Percentiles rank a stretch among this genome's conserved stretches.
These are phyloP conservation scores for Cladosporium sp. DNA, from an alignment of 2,329 filamentous ascomycete genomes.

Conservation along the genomic window DNA sequence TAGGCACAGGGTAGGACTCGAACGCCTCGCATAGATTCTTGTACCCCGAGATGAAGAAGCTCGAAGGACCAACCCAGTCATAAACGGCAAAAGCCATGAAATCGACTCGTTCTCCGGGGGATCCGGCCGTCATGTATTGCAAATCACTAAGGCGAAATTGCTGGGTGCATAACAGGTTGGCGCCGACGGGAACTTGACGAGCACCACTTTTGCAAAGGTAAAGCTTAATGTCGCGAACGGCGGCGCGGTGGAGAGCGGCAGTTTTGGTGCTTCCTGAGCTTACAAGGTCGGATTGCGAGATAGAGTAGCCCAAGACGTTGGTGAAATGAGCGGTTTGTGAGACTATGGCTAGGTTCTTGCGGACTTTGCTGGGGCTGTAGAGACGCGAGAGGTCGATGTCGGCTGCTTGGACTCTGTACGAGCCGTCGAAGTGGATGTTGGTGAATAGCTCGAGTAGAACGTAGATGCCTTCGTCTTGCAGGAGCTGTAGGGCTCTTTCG, in stretches of 20 bases:
- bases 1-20: slow-evolving; percentile 20
- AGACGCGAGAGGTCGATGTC: slow-evolving; percentile 15
- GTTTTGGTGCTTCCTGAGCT: slow-evolving; percentile 13
- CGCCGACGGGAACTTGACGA: slow-evolving; percentile 24
- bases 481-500: slow-evolving; percentile 21
- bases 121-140: slow-evolving; percentile 26
- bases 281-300: slow-evolving; percentile 11
- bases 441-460: slow-evolving; percentile 24
- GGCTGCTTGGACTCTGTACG: background rate
- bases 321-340: slow-evolving; percentile 23
- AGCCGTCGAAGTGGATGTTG: slow-evolving; percentile 2
- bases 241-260: slow-evolving; percentile 25
- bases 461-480: slow-evolving; percentile 26
- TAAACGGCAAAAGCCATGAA: slow-evolving; percentile 23
- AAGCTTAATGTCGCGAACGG: slow-evolving; percentile 24
- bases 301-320: slow-evolving; percentile 26
- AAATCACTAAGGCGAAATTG: background rate
- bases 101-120: slow-evolving; percentile 18
- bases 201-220: slow-evolving; percentile 21
- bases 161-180: background rate
- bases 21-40: slow-evolving; percentile 21
- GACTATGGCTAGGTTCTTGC: slow-evolving; percentile 21
- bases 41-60: slow-evolving; percentile 27
- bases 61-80: slow-evolving; percentile 22
- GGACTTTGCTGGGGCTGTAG: slow-evolving; percentile 20